These are phyloP conservation scores for Discostella stelligeroides DNA, from an alignment of 108 stramenopile species.

Conservation along the genomic window DNA sequence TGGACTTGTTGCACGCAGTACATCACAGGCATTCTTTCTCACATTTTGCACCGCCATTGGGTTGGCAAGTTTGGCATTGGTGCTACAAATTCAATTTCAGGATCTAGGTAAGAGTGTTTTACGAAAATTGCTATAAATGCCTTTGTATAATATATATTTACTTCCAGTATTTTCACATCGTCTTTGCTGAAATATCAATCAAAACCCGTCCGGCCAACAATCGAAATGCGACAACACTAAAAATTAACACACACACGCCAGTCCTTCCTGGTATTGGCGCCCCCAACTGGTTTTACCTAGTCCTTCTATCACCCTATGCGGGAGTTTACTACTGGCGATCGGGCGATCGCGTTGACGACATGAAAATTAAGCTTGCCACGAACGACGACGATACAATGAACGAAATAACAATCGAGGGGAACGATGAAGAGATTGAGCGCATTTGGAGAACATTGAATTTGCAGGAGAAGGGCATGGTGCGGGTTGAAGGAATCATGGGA, in stretches of 20 bases:
- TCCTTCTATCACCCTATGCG: conserved; percentile 87
- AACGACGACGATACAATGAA: conserved; percentile 88
- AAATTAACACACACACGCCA: conserved; percentile 4
- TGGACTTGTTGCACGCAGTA: conserved; percentile 81
- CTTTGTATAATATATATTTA: too few relatives aligned
- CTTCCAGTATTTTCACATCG: too few relatives aligned
- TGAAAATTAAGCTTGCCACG: conserved; percentile 73
- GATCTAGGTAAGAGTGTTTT: conserved; percentile 47
- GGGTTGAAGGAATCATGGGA: conserved; percentile 84
- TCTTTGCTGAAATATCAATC: too few relatives aligned
- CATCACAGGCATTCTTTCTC: conserved; percentile 90
- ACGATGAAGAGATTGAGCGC: conserved; percentile 94
- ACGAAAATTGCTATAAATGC: neutral
- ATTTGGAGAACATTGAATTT: conserved; percentile 91
- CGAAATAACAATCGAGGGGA: conserved; percentile 78
- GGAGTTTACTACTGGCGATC: conserved; percentile 94
- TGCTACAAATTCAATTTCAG: conserved; percentile 89
- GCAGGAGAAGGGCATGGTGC: conserved; percentile 94
- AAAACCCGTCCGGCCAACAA: too few relatives aligned
- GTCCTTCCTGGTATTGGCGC: conserved; percentile 69
- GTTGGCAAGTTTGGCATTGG: conserved; percentile 86
- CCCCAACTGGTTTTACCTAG: conserved; percentile 86
- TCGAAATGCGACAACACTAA: neutral
- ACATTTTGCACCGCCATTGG: conserved; percentile 91
- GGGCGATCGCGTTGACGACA: conserved; percentile 88